Conservation (phyloP, 1,284 basidiomycete species). For the Chondrostereum purpureum region DNA sequence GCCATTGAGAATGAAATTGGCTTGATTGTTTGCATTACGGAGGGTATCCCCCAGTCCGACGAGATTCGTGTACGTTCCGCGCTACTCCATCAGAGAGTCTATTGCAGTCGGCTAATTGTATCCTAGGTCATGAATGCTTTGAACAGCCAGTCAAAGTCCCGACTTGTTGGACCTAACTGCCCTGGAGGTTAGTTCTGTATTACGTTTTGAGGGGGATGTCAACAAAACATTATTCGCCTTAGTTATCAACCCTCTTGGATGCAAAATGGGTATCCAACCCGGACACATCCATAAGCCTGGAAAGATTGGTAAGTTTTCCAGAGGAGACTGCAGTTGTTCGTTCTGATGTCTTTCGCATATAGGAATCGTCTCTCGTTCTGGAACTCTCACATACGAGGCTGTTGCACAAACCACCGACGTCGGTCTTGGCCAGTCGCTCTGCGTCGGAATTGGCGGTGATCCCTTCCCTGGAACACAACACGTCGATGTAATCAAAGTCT, state of each 20-base stretch:
- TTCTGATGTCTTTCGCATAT: slow-evolving; percentile 8
- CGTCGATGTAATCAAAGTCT: slow-evolving; percentile 93
- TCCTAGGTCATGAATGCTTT: slow-evolving; percentile 88
- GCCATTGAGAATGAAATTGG: slow-evolving; percentile 97
- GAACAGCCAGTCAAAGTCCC: slow-evolving; percentile 89
- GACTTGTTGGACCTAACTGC: slow-evolving; percentile 96
- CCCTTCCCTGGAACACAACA: slow-evolving; percentile 98
- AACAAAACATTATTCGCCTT: not conserved
- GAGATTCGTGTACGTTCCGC: slow-evolving; percentile 78
- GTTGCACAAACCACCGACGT: slow-evolving; percentile 93
- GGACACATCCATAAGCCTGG: slow-evolving; percentile 96
- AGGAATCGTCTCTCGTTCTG: slow-evolving; percentile 97
- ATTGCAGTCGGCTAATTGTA: not conserved
- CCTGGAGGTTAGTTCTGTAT: slow-evolving; percentile 59
- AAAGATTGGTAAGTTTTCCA: slow-evolving; percentile 67
- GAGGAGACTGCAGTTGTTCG: slow-evolving; percentile 5
- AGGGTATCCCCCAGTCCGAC: slow-evolving; percentile 94
- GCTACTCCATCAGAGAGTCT: not conserved
- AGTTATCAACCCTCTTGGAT: slow-evolving; percentile 94
- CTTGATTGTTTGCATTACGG: slow-evolving; percentile 94
- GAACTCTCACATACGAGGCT: slow-evolving; percentile 90
- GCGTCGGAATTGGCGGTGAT: slow-evolving; percentile 97
- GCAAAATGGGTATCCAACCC: slow-evolving; percentile 99
- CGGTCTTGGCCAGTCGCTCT: slow-evolving; percentile 94
- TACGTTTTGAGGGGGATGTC: not conserved